phyloP scores from a whole-genome alignment of 352 stramenopile species.

The Globisporangium irregulare region DNA sequence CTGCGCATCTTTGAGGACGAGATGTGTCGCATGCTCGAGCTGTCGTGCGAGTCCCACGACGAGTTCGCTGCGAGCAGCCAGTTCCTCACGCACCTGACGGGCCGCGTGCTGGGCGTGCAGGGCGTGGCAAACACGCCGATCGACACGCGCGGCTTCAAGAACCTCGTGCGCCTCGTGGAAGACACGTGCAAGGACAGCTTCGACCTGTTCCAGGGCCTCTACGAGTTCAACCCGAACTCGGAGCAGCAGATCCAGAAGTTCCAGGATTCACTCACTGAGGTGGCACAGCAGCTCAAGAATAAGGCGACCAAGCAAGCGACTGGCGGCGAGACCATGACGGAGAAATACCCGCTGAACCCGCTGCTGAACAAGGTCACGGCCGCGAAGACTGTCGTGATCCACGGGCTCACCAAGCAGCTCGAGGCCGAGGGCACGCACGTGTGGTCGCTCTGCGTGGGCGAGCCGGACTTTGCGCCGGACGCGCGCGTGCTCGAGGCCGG shows the following conservation, averaged over 20 bases:
- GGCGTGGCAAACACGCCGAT: constrained; percentile 89
- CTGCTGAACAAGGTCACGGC: constrained; percentile 81
- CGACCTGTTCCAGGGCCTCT: constrained; percentile 97
- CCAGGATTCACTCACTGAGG: constrained; percentile 53
- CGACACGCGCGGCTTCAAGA: constrained; percentile 97
- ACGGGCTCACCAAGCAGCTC: constrained; percentile 93
- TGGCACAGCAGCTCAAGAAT: constrained; percentile 40
- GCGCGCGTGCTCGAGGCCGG: constrained; percentile 90
- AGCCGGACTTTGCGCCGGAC: constrained; percentile 94
- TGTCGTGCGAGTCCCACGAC: constrained; percentile 96
- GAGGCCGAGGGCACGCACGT: constrained; percentile 91
- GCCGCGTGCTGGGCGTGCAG: constrained; percentile 92
- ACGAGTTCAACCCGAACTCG: constrained; percentile 95
- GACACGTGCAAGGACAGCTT: constrained; percentile 97
- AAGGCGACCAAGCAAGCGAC: constrained; percentile 10
- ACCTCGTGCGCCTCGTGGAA: constrained; percentile 95
- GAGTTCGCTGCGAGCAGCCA: constrained; percentile 96
- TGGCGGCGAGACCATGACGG: constrained; percentile 32
- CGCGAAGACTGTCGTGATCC: constrained; percentile 93
- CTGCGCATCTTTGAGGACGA: constrained; percentile 95
- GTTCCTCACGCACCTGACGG: constrained; percentile 98
- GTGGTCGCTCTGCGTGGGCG: constrained; percentile 92
- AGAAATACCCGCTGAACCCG: constrained; percentile 67
- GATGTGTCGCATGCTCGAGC: constrained; percentile 95
- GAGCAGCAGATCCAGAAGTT: constrained; percentile 81